phyloP scores from a whole-genome alignment of 2,329 filamentous ascomycete genomes.

The Arachnomyces sp. region DNA sequence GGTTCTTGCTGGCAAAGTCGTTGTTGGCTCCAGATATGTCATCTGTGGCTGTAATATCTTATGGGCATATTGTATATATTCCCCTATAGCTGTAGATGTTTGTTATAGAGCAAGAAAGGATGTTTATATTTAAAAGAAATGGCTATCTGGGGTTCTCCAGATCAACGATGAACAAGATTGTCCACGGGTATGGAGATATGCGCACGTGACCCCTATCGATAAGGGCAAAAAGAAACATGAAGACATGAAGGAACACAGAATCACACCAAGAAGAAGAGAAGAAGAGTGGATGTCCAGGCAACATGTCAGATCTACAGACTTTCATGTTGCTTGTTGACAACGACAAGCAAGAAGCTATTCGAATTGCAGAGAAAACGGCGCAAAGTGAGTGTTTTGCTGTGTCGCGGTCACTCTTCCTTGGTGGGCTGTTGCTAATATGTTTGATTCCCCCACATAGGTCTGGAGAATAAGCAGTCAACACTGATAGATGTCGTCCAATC shows the following conservation, averaged over 20 bases:
- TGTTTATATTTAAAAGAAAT: no score
- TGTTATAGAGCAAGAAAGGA: no score
- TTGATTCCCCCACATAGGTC: constrained; percentile 32
- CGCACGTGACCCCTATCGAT: constrained; percentile 30
- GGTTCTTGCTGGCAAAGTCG: no score
- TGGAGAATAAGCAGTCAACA: constrained; percentile 53
- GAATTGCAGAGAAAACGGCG: constrained; percentile 38
- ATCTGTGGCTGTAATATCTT: no score
- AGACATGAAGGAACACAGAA: no score
- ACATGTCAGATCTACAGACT: constrained; percentile 42
- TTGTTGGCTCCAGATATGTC: no score
- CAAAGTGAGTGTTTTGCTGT: constrained; percentile 32
- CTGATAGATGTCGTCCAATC: constrained; percentile 57
- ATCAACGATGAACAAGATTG: no score
- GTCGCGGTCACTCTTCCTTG: constrained; percentile 5
- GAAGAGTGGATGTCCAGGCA: constrained; percentile 11
- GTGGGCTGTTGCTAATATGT: no score
- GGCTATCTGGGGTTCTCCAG: no score
- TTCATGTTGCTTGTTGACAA: constrained; percentile 43
- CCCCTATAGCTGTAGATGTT: no score
- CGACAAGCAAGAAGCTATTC: constrained; percentile 38
- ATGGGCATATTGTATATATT: no score
- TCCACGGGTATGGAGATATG: no score
- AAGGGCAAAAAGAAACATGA: constrained; percentile 12
- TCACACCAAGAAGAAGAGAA: background rate